Evolutionary conservation across 306 rosid species (phyloP), one percentile per base, ranked within the genome.

Genomic region (Herpetospermum pedunculosum): DNA sequence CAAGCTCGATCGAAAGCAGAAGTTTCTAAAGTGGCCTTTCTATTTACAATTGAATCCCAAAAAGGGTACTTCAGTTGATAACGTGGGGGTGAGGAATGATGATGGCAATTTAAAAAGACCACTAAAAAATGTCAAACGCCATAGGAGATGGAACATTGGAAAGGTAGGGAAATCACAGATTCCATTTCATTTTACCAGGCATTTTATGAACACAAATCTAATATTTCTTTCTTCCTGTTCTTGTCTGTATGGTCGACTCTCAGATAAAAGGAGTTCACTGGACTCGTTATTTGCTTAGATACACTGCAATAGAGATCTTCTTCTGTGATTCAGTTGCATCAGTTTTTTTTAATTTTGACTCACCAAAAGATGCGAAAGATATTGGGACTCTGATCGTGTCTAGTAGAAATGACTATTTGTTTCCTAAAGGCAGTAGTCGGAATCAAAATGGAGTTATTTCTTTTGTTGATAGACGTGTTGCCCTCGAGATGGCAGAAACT

Each of bases 241-340:
- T 69, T 79, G 75, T 29, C 44, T 35, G 63, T 82, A 47, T 76
- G 75, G 71, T 73, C 72, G 54, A 62, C 21, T 80, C 68, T 70
- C 75, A 94, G 98, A 83, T 94, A 76, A 94, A 89, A 83, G 87
- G 97, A 76, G 97, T 94, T 72, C 88, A 86, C 75, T 91, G 94
- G 96, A 94, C 96, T 15, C 94, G 98, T 57, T 87, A 94, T 87
- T 84, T 94, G 90, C 92, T 94, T 71, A 86, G 97, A 82, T 91
- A 89, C 81, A 89, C 92, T 34, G 98, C 98, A 19, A 86, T 94
- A 75, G 98, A 94, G 86, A 83, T 91, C 76, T 91, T 91, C 90
- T 94, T 91, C 84, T 79, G 86, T 26, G 88, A 89, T 87, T 91
- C 98, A 74, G 88, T 88, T 78, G 80, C 98, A 76, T 97, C 98